A percentile compares a stretch with the other conserved stretches of the same genome.
These are phyloP conservation scores for Pleurotus salmoneostramineus DNA, from an alignment of 768 basidiomycete genomes.

Conservation along the genomic window DNA sequence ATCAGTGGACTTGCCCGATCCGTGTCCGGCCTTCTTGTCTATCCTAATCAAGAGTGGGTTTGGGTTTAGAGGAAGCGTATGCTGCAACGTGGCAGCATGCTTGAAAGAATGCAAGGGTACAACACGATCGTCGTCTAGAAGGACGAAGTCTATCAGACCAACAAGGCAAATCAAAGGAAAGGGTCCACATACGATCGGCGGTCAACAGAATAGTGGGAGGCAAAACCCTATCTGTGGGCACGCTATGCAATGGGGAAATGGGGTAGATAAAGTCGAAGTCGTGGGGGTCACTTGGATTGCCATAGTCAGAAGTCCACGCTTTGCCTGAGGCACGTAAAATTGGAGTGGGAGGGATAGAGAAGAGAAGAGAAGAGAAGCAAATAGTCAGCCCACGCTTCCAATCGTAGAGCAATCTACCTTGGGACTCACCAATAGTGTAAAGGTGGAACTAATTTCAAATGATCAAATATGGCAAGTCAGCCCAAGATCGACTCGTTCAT, in stretches of 20 bases:
- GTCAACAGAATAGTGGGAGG: conserved; percentile 77
- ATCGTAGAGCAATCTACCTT: neutral
- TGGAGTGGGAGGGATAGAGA: neutral
- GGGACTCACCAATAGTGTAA: conserved; percentile 63
- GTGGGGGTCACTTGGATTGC: conserved; percentile 65
- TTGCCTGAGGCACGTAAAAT: conserved; percentile 35
- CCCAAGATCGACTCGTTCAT: neutral
- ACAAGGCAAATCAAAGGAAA: neutral
- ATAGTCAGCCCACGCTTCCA: neutral
- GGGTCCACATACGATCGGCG: conserved; percentile 65
- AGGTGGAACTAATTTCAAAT: conserved; percentile 52
- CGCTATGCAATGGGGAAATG: conserved; percentile 78
- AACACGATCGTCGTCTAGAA: conserved; percentile 78
- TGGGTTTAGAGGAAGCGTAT: conserved; percentile 58
- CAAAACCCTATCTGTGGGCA: conserved; percentile 54
- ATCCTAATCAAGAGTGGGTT: conserved; percentile 74
- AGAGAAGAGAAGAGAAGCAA: conserved; percentile 6
- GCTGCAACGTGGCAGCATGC: conserved; percentile 72
- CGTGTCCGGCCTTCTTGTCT: conserved; percentile 79
- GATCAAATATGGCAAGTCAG: conserved; percentile 5
- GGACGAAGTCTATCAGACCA: conserved; percentile 1
- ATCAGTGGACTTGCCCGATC: conserved; percentile 74
- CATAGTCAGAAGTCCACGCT: conserved; percentile 80
- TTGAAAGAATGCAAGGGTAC: conserved; percentile 87
- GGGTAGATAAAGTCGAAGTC: conserved; percentile 86